These are phyloP conservation scores for Tetradesmus lagerheimii DNA, from an alignment of 139 green algal genomes.

Conservation along the genomic window DNA sequence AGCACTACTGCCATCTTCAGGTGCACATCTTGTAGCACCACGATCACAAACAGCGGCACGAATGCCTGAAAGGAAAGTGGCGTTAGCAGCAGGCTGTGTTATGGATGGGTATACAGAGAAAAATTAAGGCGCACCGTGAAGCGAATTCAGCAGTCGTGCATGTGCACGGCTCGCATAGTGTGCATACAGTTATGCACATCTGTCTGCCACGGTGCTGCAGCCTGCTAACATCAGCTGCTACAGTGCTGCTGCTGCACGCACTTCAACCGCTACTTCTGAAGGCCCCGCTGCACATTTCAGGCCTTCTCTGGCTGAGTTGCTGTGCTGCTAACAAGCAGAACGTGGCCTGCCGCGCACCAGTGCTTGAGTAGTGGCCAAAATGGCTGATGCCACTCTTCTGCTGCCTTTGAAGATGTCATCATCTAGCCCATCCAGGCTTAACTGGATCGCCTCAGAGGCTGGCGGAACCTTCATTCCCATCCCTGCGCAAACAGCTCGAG, in stretches of 20 bases:
- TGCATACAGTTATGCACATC: neutral
- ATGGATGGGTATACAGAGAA: neutral
- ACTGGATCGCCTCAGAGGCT: neutral
- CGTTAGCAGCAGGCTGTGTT: neutral
- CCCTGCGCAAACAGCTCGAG: neutral
- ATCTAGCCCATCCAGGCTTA: neutral
- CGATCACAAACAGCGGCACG: neutral
- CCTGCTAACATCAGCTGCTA: neutral
- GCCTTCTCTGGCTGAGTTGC: neutral
- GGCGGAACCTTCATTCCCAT: neutral
- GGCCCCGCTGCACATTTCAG: neutral
- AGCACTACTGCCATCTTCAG: constrained; percentile 23
- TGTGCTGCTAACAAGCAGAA: too few species aligned
- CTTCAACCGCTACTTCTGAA: neutral
- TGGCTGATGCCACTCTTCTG: constrained; percentile 2
- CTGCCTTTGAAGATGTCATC: constrained; percentile 1
- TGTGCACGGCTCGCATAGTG: neutral
- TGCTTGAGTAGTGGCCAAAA: neutral
- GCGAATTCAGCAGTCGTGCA: neutral
- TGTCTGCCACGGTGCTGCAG: neutral
- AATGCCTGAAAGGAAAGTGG: neutral
- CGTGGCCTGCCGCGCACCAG: neutral
- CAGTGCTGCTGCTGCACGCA: neutral
- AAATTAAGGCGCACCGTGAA: neutral
- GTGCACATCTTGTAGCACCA: constrained; percentile 28